phyloP scores from a whole-genome alignment of 2,329 filamentous ascomycete species.

The Scytalidium lignicola region DNA sequence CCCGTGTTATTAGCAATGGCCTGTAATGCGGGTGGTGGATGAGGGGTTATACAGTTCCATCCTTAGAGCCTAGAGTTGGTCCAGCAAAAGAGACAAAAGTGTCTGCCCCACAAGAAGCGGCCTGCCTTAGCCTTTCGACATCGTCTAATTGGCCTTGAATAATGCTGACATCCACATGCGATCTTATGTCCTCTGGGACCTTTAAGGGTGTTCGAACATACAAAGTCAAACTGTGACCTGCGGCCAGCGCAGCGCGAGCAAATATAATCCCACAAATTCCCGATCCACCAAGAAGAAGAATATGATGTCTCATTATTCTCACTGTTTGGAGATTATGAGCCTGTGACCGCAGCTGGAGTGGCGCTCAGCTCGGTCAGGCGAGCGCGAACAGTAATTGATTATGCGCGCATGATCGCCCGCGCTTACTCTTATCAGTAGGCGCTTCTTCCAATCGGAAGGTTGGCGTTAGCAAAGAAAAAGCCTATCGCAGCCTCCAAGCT shows the following conservation, averaged over 20 bases:
- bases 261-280: conserved; percentile 19
- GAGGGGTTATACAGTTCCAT: conserved; percentile 12
- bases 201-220: conserved; percentile 21
- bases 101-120: conserved; percentile 15
- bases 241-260: conserved; percentile 17
- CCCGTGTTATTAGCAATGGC: conserved; percentile 1
- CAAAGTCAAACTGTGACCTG: conserved; percentile 16
- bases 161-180: conserved; percentile 12
- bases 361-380: neutral
- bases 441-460: neutral
- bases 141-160: conserved; percentile 18
- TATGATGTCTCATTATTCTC: conserved; percentile 12
- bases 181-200: conserved; percentile 16
- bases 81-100: conserved; percentile 20
- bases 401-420: neutral
- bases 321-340: no score
- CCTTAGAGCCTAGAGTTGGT: conserved; percentile 14
- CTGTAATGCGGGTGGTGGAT: neutral
- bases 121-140: conserved; percentile 15
- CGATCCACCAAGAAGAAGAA: conserved; percentile 19
- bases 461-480: neutral
- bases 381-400: neutral
- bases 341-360: no score
- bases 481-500: neutral
- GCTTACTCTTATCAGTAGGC: neutral